phyloP scores from a whole-genome alignment of 2,329 filamentous ascomycete genomes.

The Xenoacremonium recifei region DNA sequence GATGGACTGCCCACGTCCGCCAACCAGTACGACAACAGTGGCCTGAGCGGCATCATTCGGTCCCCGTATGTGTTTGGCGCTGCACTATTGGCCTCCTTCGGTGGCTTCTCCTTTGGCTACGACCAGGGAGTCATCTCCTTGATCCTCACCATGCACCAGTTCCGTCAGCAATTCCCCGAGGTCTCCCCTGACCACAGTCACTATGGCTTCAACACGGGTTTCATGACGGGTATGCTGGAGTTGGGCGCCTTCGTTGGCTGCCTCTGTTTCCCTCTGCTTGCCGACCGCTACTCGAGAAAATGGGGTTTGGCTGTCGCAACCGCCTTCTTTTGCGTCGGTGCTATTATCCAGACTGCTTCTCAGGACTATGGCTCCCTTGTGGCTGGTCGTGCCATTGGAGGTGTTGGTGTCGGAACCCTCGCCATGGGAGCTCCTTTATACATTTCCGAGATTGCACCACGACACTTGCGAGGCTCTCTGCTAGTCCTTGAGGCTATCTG shows the following conservation, averaged over 20 bases:
- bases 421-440: not conserved
- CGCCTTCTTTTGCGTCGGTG: constrained; percentile 40
- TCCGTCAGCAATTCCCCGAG: constrained; percentile 37
- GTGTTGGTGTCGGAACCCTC: not conserved
- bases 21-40: constrained; percentile 13
- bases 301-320: constrained; percentile 38
- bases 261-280: constrained; percentile 33
- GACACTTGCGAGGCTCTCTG: not conserved
- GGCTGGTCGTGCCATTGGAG: not conserved
- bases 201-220: constrained; percentile 23
- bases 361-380: constrained; percentile 26
- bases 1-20: no score
- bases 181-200: constrained; percentile 15
- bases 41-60: constrained; percentile 37
- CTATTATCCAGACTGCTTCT: constrained; percentile 36
- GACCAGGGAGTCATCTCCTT: no score
- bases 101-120: constrained; percentile 18
- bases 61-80: constrained; percentile 42
- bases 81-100: constrained; percentile 39
- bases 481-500: not conserved
- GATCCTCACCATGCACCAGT: constrained; percentile 45
- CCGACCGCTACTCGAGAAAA: constrained; percentile 42
- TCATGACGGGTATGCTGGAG: constrained; percentile 43
- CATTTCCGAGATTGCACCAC: not conserved
- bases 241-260: constrained; percentile 38